phyloP scores from a whole-genome alignment of 2,329 filamentous ascomycete genomes.

The Emmonsiellopsis sp. region DNA sequence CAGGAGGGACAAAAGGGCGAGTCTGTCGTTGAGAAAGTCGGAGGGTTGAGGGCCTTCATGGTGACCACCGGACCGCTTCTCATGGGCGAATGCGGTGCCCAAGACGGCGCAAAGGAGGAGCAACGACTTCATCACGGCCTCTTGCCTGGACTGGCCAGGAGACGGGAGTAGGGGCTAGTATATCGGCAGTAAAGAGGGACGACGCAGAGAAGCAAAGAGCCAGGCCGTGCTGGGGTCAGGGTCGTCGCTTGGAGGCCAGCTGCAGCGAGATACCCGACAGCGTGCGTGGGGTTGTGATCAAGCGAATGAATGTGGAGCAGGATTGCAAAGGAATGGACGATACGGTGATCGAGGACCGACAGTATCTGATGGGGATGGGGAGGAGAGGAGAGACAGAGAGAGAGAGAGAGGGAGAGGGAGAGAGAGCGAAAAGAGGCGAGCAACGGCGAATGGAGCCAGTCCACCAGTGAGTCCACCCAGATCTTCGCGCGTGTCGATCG shows the following conservation, averaged over 20 bases:
- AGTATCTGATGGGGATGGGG: too few relatives aligned
- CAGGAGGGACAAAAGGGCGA: constrained; percentile 53
- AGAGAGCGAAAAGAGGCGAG: not conserved
- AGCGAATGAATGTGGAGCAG: too few relatives aligned
- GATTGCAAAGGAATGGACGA: too few relatives aligned
- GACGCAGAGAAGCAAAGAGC: not conserved
- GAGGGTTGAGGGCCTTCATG: not conserved
- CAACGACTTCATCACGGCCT: constrained; percentile 1
- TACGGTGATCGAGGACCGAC: too few relatives aligned
- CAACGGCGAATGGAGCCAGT: not conserved
- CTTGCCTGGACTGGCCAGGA: not conserved
- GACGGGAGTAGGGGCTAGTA: not conserved
- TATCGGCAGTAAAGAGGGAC: not conserved
- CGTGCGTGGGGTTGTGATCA: too few relatives aligned
- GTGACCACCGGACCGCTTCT: not conserved
- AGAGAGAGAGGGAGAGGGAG: not conserved
- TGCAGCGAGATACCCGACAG: not conserved
- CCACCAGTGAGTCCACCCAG: not conserved
- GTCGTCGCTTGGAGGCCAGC: not conserved
- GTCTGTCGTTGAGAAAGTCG: constrained; percentile 39
- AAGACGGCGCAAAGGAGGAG: not conserved
- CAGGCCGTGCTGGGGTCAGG: not conserved
- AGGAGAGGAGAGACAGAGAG: too few relatives aligned
- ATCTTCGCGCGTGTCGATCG: too few relatives aligned
- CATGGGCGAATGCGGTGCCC: not conserved